phyloP scores from a whole-genome alignment of 352 stramenopile species.

The Peronospora destructor region DNA sequence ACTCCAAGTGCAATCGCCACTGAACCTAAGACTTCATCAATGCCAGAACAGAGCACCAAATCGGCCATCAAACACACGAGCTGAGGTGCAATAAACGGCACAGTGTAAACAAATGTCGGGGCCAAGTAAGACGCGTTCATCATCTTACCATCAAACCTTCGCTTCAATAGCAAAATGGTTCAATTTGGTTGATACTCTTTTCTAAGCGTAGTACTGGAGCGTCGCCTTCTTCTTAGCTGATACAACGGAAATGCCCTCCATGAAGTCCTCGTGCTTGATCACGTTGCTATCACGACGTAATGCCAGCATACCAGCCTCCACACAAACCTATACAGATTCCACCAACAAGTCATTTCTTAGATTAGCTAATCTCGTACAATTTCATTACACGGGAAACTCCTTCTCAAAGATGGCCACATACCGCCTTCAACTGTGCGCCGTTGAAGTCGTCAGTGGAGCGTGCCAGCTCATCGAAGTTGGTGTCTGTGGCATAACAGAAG shows the following conservation, averaged over 20 bases:
- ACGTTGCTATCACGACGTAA: conserved; percentile 91
- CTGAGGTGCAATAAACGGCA: too few relatives aligned
- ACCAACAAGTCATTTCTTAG: not conserved
- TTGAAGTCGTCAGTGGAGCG: conserved; percentile 98
- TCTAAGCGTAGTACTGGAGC: conserved; percentile 96
- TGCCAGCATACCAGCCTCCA: conserved; percentile 98
- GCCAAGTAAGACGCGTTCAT: too few relatives aligned
- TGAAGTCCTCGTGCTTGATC: conserved; percentile 99
- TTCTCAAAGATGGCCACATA: conserved; percentile 17
- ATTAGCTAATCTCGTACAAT: not conserved
- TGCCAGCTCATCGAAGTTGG: conserved; percentile 97
- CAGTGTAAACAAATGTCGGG: too few relatives aligned
- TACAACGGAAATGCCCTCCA: conserved; percentile 98
- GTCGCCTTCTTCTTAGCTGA: conserved; percentile 96
- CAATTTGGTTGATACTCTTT: conserved; percentile 5
- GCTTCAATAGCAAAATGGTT: conserved; percentile 10
- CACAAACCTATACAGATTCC: conserved; percentile 80
- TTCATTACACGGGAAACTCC: not conserved
- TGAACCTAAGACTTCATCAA: too few relatives aligned
- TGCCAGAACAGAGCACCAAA: too few relatives aligned
- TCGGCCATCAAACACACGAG: too few relatives aligned
- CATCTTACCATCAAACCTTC: conserved; percentile 13
- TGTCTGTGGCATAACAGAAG: conserved; percentile 36
- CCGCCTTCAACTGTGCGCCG: conserved; percentile 96
- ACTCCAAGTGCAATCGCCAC: too few relatives aligned